phyloP scores from a whole-genome alignment of 2,329 filamentous ascomycete species.

The Blastomyces emzantsi region DNA sequence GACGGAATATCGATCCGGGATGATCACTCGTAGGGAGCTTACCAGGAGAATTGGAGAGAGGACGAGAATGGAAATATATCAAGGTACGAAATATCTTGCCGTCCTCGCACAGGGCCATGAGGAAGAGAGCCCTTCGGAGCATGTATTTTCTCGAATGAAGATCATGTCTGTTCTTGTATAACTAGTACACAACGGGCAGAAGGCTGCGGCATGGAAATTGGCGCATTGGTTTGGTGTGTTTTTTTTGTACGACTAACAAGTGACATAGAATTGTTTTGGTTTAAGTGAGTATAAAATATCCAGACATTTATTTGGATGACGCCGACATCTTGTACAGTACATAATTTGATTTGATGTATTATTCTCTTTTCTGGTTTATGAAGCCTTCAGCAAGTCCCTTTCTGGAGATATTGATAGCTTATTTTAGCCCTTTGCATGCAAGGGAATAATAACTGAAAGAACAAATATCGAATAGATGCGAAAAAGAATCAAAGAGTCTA shows the following conservation, averaged over 20 bases:
- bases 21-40: not conserved
- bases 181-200: not conserved
- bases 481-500: not conserved
- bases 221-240: not conserved
- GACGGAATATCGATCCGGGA: not conserved
- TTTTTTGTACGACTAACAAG: not conserved
- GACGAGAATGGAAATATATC: not conserved
- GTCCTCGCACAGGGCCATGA: not conserved
- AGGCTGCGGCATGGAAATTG: not conserved
- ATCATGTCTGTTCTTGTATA: not conserved
- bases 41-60: not conserved
- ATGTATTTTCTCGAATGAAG: not conserved
- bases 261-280: not conserved
- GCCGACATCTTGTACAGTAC: not conserved
- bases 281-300: not conserved
- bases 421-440: not conserved
- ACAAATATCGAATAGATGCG: not conserved
- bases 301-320: not conserved
- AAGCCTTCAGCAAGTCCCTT: not conserved
- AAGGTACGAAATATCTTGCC: not conserved
- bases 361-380: not conserved
- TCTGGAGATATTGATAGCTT: not conserved
- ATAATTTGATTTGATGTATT: not conserved
- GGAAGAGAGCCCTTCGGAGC: not conserved
- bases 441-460: not conserved